Evolutionary conservation across 495 filamentous ascomycete species (phyloP), one percentile per base, ranked within the genome.

Genomic region (Trichoderma virens): DNA sequence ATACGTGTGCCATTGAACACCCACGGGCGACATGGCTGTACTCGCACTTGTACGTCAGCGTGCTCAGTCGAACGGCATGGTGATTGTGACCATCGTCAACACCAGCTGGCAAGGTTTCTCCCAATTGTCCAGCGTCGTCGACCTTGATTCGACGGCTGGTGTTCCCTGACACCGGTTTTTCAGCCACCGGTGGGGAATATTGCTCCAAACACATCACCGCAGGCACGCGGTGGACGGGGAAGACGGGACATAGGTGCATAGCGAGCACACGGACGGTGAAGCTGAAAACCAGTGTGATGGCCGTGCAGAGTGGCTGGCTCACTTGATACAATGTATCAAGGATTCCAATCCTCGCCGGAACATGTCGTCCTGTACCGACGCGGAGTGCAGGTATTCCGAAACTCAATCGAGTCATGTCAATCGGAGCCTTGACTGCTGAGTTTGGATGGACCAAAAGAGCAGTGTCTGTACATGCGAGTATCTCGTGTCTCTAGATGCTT

Each of bases 291-390:
- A 2, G 13, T 8, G 25, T 31, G 51, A 16, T 25, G 30, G 27
- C 25, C 23, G 51, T 56, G 51, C 51, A 56, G 51, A 47, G 51
- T 56, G 51, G 51, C 51, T 56, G 51, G 51, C 51, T 14, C 25
- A 20, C 41, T 45, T 45, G 34, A 35, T 35, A 35, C 0, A 7
- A 35, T 45, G 13, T n/a, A n/a, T 28, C 51, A 28, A 30, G 51
- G 51, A 56, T 56, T 1, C 2, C 25, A 56, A 56, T 30, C 51
- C 51, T 14, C 9, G 25, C 51, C 25, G 18, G 2, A 5, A 47
- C 14, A n/a, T 25, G 51, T 20, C 18, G 5, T 2, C 7, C 2
- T 25, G 8, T 6, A 20, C 1, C 8, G 18, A 47, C 7, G 20
- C 20, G 2, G 2, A 5, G 43, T 47, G 43, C 43, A 7, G 43